Conservation (phyloP, 23 red algal genomes). For the Cyanidium caldarium region DNA sequence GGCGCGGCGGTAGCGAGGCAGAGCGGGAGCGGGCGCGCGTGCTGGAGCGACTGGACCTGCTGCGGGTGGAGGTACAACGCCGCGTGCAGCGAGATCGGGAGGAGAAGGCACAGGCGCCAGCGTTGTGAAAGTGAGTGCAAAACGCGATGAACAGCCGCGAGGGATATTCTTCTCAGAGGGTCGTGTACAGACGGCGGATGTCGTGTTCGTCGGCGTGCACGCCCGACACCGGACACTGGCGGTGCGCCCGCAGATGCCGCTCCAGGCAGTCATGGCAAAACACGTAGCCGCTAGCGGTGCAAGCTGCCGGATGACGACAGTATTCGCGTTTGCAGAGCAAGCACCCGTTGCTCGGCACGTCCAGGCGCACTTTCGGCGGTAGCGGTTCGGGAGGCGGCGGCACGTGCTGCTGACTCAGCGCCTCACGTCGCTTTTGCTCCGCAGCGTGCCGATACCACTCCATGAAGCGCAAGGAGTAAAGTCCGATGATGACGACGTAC, state of each 20-base stretch:
- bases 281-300: neutral
- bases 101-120: too few relatives aligned
- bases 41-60: too few relatives aligned
- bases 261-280: neutral
- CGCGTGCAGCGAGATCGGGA: too few relatives aligned
- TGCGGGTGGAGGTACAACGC: too few relatives aligned
- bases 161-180: too few relatives aligned
- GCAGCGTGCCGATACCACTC: neutral
- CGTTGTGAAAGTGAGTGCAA: too few relatives aligned
- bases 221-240: neutral
- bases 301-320: neutral
- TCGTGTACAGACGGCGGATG: neutral
- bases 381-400: neutral
- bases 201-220: neutral
- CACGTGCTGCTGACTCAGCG: neutral
- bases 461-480: neutral
- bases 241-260: neutral
- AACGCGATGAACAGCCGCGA: too few relatives aligned
- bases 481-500: neutral
- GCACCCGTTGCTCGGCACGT: neutral
- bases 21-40: too few relatives aligned
- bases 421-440: neutral
- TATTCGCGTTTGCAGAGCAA: neutral
- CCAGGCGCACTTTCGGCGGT: neutral
- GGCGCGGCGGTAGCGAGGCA: too few relatives aligned